Evolutionary conservation across 2,329 filamentous ascomycete species (phyloP).

Genomic region (Neocatenulostroma microsporum): DNA sequence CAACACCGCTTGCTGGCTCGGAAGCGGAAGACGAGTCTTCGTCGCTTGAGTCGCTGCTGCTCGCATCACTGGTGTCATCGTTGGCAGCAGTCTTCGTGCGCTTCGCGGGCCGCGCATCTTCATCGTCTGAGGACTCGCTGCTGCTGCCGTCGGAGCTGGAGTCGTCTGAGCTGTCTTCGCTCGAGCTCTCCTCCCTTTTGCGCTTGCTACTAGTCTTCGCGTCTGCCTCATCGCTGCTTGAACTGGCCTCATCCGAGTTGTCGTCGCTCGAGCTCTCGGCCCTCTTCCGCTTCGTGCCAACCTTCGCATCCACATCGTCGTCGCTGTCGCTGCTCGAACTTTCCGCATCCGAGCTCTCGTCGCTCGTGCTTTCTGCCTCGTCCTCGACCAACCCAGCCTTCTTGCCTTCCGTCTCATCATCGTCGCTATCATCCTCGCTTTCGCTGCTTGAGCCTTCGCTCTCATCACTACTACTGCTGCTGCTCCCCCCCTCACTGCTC

Average conservation of each 20-base stretch:
- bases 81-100: conserved; percentile 17
- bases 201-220: no score
- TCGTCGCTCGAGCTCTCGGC: conserved; percentile 9
- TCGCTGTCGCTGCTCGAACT: conserved; percentile 15
- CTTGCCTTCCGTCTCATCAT: conserved; percentile 7
- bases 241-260: conserved; percentile 3
- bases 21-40: conserved; percentile 5
- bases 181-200: no score
- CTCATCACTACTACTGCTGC: no score
- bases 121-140: conserved; percentile 21
- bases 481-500: conserved; percentile 17
- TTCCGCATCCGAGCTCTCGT: conserved; percentile 7
- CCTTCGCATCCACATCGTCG: conserved; percentile 7
- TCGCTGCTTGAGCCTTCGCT: conserved; percentile 6
- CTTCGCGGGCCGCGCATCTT: conserved; percentile 24
- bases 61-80: conserved; percentile 12
- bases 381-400: conserved; percentile 7
- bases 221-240: conserved; percentile 8
- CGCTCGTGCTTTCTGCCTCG: conserved; percentile 13
- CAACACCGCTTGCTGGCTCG: neutral
- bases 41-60: conserved; percentile 15
- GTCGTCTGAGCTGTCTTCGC: conserved; percentile 4
- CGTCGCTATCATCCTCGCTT: conserved; percentile 8
- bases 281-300: conserved; percentile 16
- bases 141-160: no score